Conservation (phyloP, 2,329 filamentous ascomycete genomes). For the Cucurbitaria berberidis region DNA sequence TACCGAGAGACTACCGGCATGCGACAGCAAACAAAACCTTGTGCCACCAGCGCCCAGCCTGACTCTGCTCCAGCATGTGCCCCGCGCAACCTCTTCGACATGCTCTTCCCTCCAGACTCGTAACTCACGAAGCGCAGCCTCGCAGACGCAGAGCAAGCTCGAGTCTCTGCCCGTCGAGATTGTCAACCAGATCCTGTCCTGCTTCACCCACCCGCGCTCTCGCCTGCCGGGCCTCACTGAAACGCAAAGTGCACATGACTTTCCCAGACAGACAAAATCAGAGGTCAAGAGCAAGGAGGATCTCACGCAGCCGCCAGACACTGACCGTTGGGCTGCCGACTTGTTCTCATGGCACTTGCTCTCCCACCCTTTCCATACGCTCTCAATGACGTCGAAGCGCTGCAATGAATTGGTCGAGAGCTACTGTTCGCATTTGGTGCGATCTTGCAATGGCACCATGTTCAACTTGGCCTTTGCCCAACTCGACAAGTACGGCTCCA, state of each 20-base stretch:
- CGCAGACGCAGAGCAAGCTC: conserved; percentile 21
- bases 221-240: conserved; percentile 39
- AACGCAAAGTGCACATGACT: conserved; percentile 30
- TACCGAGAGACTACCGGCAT: neutral
- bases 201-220: conserved; percentile 36
- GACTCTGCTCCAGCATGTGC: neutral
- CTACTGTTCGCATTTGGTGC: conserved; percentile 36
- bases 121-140: neutral
- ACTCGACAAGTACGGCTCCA: conserved; percentile 23
- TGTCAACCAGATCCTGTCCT: conserved; percentile 34
- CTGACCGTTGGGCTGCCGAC: conserved; percentile 33
- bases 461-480: conserved; percentile 40
- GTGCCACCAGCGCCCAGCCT: conserved; percentile 6
- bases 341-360: conserved; percentile 32
- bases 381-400: conserved; percentile 32
- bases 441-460: conserved; percentile 26
- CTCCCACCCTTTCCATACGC: conserved; percentile 36
- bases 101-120: neutral
- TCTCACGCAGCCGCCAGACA: conserved; percentile 29
- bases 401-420: conserved; percentile 30
- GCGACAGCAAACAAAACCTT: conserved; percentile 1
- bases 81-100: neutral
- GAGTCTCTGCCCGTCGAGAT: conserved; percentile 39
- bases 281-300: conserved; percentile 30
- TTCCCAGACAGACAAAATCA: conserved; percentile 19